Evolutionary conservation across 2,329 filamentous ascomycete species (phyloP).

Genomic region (Lecanosticta acicola): DNA sequence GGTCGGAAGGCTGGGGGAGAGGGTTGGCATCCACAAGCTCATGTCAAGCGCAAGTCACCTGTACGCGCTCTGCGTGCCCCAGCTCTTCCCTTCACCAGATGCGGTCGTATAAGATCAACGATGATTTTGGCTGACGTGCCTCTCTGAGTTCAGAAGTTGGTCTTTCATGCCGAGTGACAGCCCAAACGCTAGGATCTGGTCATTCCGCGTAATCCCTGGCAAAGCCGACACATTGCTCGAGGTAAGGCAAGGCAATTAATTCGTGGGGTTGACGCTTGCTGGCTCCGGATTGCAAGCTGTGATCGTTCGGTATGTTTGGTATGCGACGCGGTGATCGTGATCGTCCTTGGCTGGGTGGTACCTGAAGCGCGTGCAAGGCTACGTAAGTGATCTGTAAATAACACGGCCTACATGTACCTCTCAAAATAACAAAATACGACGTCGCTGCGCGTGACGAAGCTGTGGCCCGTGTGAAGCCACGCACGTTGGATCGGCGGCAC

Average conservation of each 20-base stretch:
- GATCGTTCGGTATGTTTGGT: not conserved
- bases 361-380: not conserved
- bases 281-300: too few relatives aligned
- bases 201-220: conserved; percentile 15
- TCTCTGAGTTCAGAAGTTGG: conserved; percentile 3
- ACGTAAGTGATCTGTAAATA: not conserved
- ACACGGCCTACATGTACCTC: not conserved
- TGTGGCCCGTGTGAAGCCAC: not conserved
- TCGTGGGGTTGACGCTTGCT: not conserved
- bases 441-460: not conserved
- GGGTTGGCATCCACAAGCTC: not conserved
- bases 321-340: not conserved
- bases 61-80: not conserved
- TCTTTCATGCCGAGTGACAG: conserved; percentile 7
- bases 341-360: not conserved
- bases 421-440: not conserved
- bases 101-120: not conserved
- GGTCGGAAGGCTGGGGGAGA: not conserved
- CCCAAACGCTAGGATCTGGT: conserved; percentile 3
- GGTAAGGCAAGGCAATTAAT: too few relatives aligned
- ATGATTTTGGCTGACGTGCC: not conserved
- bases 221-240: not conserved
- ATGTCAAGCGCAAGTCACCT: not conserved
- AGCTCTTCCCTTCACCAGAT: not conserved
- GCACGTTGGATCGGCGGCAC: not conserved